Evolutionary conservation across 2,329 filamentous ascomycete genomes (phyloP), one percentile per base, ranked within the genome.

Genomic region (Arthrobotrys entomopaga): DNA sequence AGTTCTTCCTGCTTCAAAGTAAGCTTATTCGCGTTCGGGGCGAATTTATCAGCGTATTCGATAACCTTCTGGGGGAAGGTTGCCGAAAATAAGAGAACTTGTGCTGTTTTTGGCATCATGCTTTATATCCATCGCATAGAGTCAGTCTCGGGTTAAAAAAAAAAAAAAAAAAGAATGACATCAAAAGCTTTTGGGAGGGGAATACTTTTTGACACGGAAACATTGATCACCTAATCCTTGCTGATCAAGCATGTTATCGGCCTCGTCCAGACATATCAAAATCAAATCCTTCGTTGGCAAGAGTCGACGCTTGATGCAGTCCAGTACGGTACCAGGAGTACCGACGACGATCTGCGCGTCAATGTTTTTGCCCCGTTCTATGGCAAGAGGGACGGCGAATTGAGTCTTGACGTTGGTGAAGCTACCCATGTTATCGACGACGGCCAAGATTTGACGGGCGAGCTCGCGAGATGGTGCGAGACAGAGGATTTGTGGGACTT

Each of bases 241-340:
- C 82, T 94, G 90, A 80, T 98, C 95, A 73, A 99, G 84, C 95
- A 99, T 99, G 83, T 97, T 98, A 83, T 99, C 95, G 67, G 95
- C 95, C 84, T 99, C 95, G 80, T 99, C 95, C 61, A 99, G 86
- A 65, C 97, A 94, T 75, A 99, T 86, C 7, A 96, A 87, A 81
- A 89, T 91, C 78, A 99, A 85, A 69, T 88, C 83, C 16, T 86
- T 87, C 0, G 88, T 82, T 78, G 96, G 88, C 77, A 99, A 86
- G 79, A 91, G 87, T 77, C 88, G 87, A 79, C 89, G 88, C 79
- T 90, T 89, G 79, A 97, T 90, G 79, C 95, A 85, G 80, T 98
- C 95, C 84, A 91, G 90, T 56, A 95, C 92, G 0, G 94, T 98
- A 65, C 95, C 95, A 0, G 95, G 95, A 0, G 95, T 99, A 72